These are phyloP conservation scores for Bremia lactucae DNA, from an alignment of 352 stramenopile genomes.

Conservation along the genomic window DNA sequence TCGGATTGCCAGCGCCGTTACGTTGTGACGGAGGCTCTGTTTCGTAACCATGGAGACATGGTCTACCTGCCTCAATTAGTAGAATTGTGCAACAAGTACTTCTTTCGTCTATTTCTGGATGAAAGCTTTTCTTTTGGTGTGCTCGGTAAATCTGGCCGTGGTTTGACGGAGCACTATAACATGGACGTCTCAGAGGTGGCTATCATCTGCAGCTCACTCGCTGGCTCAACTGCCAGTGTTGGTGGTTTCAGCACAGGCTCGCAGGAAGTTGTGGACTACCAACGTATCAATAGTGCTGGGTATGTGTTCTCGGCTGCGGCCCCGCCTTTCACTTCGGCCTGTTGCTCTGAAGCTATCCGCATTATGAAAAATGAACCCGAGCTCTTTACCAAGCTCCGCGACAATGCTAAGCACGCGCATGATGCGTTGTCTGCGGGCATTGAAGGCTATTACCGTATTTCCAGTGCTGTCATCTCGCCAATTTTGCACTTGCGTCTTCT, in stretches of 20 bases:
- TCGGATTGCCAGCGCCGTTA: constrained; percentile 90
- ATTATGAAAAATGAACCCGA: constrained; percentile 75
- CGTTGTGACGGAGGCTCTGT: constrained; percentile 96
- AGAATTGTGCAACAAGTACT: constrained; percentile 85
- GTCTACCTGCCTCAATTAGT: constrained; percentile 90
- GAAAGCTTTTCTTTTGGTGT: constrained; percentile 92
- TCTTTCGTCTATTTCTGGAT: constrained; percentile 81
- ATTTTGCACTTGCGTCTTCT: constrained; percentile 61
- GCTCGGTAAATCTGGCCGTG: constrained; percentile 84
- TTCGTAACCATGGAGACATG: constrained; percentile 95
- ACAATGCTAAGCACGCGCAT: constrained; percentile 55
- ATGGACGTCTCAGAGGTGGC: constrained; percentile 78
- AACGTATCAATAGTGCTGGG: constrained; percentile 94
- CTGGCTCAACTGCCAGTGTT: constrained; percentile 88
- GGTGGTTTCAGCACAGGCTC: constrained; percentile 95
- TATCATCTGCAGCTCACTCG: constrained; percentile 92
- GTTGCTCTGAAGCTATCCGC: constrained; percentile 74
- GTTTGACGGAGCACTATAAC: constrained; percentile 77
- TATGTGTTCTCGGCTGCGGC: constrained; percentile 98
- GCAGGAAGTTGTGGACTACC: constrained; percentile 95
- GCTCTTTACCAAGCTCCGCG: constrained; percentile 55
- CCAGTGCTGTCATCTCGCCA: constrained; percentile 51
- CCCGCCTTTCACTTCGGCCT: constrained; percentile 91
- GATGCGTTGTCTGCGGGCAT: constrained; percentile 31
- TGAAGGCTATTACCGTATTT: constrained; percentile 35